phyloP scores from a whole-genome alignment of 306 rosid species.

The Neltuma alba region DNA sequence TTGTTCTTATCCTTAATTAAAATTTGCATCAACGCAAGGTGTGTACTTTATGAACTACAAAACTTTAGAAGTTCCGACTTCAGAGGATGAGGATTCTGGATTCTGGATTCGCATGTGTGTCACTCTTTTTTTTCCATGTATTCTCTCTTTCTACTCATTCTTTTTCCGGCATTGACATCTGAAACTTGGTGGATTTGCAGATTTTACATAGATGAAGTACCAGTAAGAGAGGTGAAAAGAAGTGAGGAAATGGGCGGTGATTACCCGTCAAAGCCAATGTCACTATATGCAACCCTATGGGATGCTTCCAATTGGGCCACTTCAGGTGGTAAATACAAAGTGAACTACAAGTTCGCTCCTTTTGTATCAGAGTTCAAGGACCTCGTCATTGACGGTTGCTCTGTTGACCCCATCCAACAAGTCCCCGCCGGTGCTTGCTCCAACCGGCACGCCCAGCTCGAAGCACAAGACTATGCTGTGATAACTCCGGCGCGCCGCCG shows the following conservation, averaged over 20 bases:
- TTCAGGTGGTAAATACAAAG: slow-evolving; percentile 79
- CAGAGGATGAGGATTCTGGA: too few relatives aligned
- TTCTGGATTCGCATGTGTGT: too few relatives aligned
- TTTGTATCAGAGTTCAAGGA: slow-evolving; percentile 83
- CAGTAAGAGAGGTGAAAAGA: slow-evolving; percentile 73
- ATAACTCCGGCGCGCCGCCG: slow-evolving; percentile 51
- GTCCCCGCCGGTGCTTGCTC: slow-evolving; percentile 41
- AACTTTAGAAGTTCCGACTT: neutral
- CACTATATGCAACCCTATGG: slow-evolving; percentile 87
- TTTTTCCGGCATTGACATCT: neutral
- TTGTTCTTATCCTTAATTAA: neutral
- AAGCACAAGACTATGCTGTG: slow-evolving; percentile 51
- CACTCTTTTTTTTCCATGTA: too few relatives aligned
- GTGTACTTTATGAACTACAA: neutral
- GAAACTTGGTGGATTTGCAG: slow-evolving; percentile 44
- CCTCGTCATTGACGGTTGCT: slow-evolving; percentile 79
- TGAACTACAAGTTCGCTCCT: slow-evolving; percentile 85
- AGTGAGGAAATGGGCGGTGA: slow-evolving; percentile 83
- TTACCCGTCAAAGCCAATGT: slow-evolving; percentile 92
- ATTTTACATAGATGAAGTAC: slow-evolving; percentile 94
- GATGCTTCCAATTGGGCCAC: slow-evolving; percentile 98
- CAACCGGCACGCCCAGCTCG: slow-evolving; percentile 37
- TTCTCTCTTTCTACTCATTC: too few relatives aligned
- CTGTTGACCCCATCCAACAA: slow-evolving; percentile 65
- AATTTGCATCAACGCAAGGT: neutral